Evolutionary conservation across 2,329 filamentous ascomycete genomes (phyloP).

Genomic region (Penicillium janthinellum): DNA sequence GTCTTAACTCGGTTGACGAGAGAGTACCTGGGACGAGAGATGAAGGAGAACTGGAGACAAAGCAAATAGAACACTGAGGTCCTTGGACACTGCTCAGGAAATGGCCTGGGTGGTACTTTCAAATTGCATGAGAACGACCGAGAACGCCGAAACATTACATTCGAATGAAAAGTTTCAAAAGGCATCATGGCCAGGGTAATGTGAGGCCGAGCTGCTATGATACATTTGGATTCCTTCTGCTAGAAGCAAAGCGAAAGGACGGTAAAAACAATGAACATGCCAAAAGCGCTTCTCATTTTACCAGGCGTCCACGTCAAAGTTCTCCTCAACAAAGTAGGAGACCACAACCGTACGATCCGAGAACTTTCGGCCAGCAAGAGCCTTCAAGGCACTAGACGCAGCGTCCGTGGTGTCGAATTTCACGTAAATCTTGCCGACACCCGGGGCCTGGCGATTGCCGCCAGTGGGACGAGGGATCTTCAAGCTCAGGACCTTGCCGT

Average conservation of each 20-base stretch:
- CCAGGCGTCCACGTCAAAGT: slow-evolving; percentile 66
- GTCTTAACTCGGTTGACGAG: no score
- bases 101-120: neutral
- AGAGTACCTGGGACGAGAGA: no score
- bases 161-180: slow-evolving; percentile 6
- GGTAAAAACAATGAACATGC: slow-evolving; percentile 5
- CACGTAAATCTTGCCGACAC: slow-evolving; percentile 96
- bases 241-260: slow-evolving; percentile 11
- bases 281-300: slow-evolving; percentile 7
- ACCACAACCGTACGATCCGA: slow-evolving; percentile 94
- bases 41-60: no score
- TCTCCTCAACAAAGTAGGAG: slow-evolving; percentile 96
- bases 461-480: slow-evolving; percentile 89
- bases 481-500: slow-evolving; percentile 78
- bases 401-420: slow-evolving; percentile 81
- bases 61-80: no score
- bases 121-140: neutral
- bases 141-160: slow-evolving; percentile 8
- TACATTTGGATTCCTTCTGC: slow-evolving; percentile 19
- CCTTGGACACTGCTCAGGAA: no score
- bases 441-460: slow-evolving; percentile 78
- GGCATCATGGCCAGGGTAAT: slow-evolving; percentile 14
- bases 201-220: slow-evolving; percentile 21
- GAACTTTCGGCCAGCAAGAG: slow-evolving; percentile 94
- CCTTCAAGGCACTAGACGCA: slow-evolving; percentile 80